These are phyloP conservation scores for Botryotinia narcissicola DNA, from an alignment of 2,329 filamentous ascomycete species.

Conservation along the genomic window DNA sequence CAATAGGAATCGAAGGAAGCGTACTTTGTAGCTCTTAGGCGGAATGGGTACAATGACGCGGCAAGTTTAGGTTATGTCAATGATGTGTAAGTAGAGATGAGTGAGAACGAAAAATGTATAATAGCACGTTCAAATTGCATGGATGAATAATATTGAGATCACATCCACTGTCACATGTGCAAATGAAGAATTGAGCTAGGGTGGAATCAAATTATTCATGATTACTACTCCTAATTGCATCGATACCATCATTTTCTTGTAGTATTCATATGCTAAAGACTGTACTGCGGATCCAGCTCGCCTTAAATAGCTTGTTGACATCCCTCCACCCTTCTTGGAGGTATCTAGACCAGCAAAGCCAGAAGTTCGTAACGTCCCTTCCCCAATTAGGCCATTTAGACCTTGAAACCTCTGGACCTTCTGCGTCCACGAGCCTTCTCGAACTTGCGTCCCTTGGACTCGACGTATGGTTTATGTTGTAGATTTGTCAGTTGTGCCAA, in stretches of 20 bases:
- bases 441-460: slow-evolving; percentile 99
- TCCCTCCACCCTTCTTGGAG: slow-evolving; percentile 20
- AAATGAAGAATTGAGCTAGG: not conserved
- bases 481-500: slow-evolving; percentile 38
- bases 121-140: not conserved
- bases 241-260: slow-evolving; percentile 19
- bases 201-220: slow-evolving; percentile 6
- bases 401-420: slow-evolving; percentile 99
- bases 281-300: slow-evolving; percentile 13
- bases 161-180: not conserved
- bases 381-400: slow-evolving; percentile 59
- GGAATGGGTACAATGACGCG: slow-evolving; percentile 52
- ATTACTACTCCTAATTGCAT: slow-evolving; percentile 21
- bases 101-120: not conserved
- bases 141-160: not conserved
- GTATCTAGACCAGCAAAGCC: slow-evolving; percentile 30
- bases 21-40: slow-evolving; percentile 77
- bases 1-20: slow-evolving; percentile 76
- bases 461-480: slow-evolving; percentile 86
- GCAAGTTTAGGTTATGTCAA: slow-evolving; percentile 5
- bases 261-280: slow-evolving; percentile 17
- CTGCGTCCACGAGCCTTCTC: slow-evolving; percentile 98
- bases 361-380: slow-evolving; percentile 28
- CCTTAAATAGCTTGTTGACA: slow-evolving; percentile 14
- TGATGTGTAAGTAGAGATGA: slow-evolving; percentile 4